phyloP scores from a whole-genome alignment of 371 early-diverging fungal genomes.

The Mucor velutinosus region DNA sequence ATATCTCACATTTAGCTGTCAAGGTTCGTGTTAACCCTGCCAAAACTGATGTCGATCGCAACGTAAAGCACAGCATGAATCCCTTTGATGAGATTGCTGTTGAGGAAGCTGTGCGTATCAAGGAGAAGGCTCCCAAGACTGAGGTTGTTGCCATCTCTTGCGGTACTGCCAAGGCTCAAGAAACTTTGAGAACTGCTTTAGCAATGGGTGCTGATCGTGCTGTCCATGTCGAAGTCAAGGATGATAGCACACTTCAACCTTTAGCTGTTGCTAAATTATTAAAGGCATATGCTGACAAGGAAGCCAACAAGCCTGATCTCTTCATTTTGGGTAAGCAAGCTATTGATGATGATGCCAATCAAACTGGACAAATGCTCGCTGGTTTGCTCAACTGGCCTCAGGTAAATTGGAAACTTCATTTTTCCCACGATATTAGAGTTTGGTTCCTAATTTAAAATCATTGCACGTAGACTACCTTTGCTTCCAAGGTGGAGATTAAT shows the following conservation, averaged over 20 bases:
- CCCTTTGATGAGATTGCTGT: conserved; percentile 99
- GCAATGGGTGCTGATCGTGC: conserved; percentile 99
- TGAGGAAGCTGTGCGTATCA: conserved; percentile 93
- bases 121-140: conserved; percentile 77
- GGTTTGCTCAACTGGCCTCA: conserved; percentile 95
- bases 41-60: conserved; percentile 91
- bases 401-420: conserved; percentile 47
- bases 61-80: conserved; percentile 98
- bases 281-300: conserved; percentile 85
- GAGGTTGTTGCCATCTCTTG: conserved; percentile 91
- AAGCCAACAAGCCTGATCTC: conserved; percentile 83
- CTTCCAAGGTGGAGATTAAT: conserved; percentile 89
- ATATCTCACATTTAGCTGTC: conserved; percentile 62
- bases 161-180: conserved; percentile 90
- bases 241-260: conserved; percentile 75
- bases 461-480: conserved; percentile 84
- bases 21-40: conserved; percentile 95
- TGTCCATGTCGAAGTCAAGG: conserved; percentile 90
- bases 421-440: conserved; percentile 11
- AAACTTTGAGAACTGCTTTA: conserved; percentile 94
- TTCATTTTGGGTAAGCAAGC: conserved; percentile 98
- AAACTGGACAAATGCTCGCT: conserved; percentile 98
- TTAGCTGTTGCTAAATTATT: conserved; percentile 92
- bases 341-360: conserved; percentile 97
- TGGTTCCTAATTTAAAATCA: conserved; percentile 9